Percentiles rank a stretch among this genome's conserved stretches.
phyloP scores from a whole-genome alignment of 2,329 filamentous ascomycete species.

The Aspergillus fructus region DNA sequence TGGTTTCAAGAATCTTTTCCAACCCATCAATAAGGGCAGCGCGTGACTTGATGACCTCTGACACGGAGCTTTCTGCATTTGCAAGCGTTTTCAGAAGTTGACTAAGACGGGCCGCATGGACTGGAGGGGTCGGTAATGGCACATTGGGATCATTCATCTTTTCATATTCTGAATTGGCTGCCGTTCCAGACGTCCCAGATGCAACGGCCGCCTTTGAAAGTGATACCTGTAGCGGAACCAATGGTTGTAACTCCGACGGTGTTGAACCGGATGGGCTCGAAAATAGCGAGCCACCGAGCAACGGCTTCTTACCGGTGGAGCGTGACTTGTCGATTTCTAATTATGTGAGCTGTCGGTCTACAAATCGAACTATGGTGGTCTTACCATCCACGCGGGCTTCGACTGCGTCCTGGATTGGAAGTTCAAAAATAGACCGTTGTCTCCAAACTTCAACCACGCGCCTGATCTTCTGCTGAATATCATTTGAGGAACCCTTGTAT shows the following conservation, averaged over 20 bases:
- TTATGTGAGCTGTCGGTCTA: conserved; percentile 6
- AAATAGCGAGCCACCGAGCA: conserved; percentile 70
- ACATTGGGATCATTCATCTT: conserved; percentile 74
- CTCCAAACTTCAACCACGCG: conserved; percentile 95
- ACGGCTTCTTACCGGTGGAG: conserved; percentile 53
- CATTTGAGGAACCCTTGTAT: conserved; percentile 82
- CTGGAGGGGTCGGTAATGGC: conserved; percentile 74
- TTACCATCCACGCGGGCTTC: conserved; percentile 77
- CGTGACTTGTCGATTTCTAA: conserved; percentile 58
- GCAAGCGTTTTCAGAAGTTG: conserved; percentile 87
- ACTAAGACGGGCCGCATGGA: conserved; percentile 86
- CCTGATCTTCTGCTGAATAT: conserved; percentile 83
- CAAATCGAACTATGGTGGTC: background rate
- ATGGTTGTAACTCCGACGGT: conserved; percentile 72
- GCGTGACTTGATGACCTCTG: conserved; percentile 84
- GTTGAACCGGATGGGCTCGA: conserved; percentile 57
- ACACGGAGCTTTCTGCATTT: conserved; percentile 82
- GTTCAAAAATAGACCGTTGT: conserved; percentile 79
- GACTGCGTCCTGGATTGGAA: conserved; percentile 73
- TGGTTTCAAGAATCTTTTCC: conserved; percentile 76
- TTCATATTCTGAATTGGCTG: conserved; percentile 77
- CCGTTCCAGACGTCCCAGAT: conserved; percentile 65
- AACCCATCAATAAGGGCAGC: conserved; percentile 74
- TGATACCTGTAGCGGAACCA: conserved; percentile 72
- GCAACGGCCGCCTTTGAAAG: conserved; percentile 71